A percentile compares a stretch with the other conserved stretches of the same genome.
These are phyloP conservation scores for Silene uniflora DNA, from an alignment of 148 eudicot genomes.

Conservation along the genomic window DNA sequence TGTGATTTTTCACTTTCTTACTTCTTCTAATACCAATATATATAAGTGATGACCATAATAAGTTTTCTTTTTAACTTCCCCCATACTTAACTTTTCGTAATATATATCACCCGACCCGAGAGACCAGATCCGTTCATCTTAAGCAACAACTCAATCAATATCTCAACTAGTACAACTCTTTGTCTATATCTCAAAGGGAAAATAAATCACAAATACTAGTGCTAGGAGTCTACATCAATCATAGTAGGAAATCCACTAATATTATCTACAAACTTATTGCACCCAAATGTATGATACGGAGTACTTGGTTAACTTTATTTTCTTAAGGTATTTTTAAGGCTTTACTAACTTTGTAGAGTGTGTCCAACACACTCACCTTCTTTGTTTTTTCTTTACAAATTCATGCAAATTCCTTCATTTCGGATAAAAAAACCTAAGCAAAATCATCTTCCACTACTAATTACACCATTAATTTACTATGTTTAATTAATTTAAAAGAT, in stretches of 20 bases:
- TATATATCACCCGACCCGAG: not conserved
- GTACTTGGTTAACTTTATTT: not conserved
- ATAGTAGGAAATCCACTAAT: conserved; percentile 6
- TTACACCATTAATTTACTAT: not conserved
- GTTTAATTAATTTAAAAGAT: not conserved
- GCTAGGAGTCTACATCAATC: not conserved
- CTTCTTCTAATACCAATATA: not conserved
- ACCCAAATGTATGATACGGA: not conserved
- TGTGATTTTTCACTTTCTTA: not conserved
- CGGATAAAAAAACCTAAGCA: not conserved
- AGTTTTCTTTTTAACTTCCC: not conserved
- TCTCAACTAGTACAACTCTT: not conserved
- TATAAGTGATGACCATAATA: too few relatives aligned
- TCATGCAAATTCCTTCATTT: not conserved
- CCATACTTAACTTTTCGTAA: not conserved
- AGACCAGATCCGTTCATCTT: not conserved
- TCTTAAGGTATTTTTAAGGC: not conserved
- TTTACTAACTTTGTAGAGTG: conserved; percentile 1
- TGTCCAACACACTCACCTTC: conserved; percentile 10
- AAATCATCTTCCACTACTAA: conserved; percentile 9
- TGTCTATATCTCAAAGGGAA: not conserved
- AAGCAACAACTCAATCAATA: not conserved
- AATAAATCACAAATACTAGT: not conserved
- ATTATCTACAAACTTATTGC: not conserved
- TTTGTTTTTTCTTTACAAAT: conserved; percentile 9